A percentile compares a stretch with the other conserved stretches of the same genome.
phyloP scores from a whole-genome alignment of 1,139 yeast species.

The Blastobotrys serpentis region DNA sequence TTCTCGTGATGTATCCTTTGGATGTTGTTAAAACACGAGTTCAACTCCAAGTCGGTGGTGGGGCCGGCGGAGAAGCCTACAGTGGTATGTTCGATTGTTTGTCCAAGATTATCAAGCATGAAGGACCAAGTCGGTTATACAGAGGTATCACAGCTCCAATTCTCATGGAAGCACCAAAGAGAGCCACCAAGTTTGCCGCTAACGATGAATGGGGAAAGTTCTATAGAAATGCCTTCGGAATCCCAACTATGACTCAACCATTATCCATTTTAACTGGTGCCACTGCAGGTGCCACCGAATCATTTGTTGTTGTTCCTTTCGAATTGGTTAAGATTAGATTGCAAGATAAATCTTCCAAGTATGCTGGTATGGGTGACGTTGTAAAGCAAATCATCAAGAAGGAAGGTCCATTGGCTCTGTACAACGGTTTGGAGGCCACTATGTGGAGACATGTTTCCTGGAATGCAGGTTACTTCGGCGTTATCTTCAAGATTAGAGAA shows the following conservation, averaged over 20 bases:
- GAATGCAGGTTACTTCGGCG: constrained; percentile 99
- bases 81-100: constrained; percentile 83
- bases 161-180: constrained; percentile 98
- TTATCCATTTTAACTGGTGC: constrained; percentile 93
- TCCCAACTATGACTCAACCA: constrained; percentile 69
- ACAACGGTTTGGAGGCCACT: constrained; percentile 95
- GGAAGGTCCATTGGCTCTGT: constrained; percentile 81
- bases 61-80: constrained; percentile 61
- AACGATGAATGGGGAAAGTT: constrained; percentile 95
- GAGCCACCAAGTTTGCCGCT: constrained; percentile 95
- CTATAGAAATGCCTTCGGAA: constrained; percentile 71
- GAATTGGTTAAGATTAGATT: constrained; percentile 83
- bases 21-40: constrained; percentile 98
- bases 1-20: constrained; percentile 94
- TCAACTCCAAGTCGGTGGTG: constrained; percentile 71
- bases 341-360: constrained; percentile 82
- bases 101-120: constrained; percentile 75
- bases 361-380: constrained; percentile 84
- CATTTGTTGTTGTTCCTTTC: constrained; percentile 95
- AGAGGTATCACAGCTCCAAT: constrained; percentile 95
- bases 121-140: constrained; percentile 77
- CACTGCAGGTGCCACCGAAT: constrained; percentile 96
- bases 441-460: constrained; percentile 95
- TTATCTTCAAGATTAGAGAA: constrained; percentile 80
- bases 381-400: constrained; percentile 64